Evolutionary conservation across 371 early-diverging fungal genomes (phyloP), one percentile per base, ranked within the genome.

Genomic region (Apophysomyces sp.): DNA sequence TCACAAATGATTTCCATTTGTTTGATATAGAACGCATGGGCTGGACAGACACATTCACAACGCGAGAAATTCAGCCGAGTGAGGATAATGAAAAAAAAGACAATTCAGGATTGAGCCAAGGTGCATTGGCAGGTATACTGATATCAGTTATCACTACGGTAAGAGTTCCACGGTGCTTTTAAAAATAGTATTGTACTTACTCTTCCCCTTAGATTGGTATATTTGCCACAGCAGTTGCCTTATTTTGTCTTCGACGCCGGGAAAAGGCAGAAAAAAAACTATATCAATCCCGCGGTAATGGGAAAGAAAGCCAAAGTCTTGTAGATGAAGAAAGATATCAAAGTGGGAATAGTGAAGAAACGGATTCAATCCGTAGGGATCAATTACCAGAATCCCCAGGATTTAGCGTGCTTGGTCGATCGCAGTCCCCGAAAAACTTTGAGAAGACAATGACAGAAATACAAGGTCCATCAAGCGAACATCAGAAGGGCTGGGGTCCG

Each of bases 1-100:
- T 62, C 15, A 62, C 58, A 0, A 37, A 60, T 26, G 67, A 62
- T 31, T 67, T 62, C 37, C 57, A 60, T 41, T 34, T 57, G n/a
- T 55, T 66, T 12, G 52, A 57, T 29, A 21, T 61, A 2, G 16
- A 60, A 18, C 24, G 31, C 21, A 56, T 56, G 40, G 12, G 49
- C 27, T 66, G 66, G 66, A 31, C 31, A 13, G 61, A 55, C 5
- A 93, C 24, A 11, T 44, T 44, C 24, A 44, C 49, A 21, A 44
- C 49, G 21, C 24, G 11, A 2, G 49, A 44, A 21, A 44, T 44
- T 0, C 49, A 44, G 4, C 49, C 16, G 24, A n/a, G n/a, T n/a
- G 21, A 16, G 8, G 9, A 4, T 5, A 4, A 7, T n/a, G 24
- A 44, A n/a, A 21, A 21, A 9, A n/a, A 21, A 21, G 21, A 21